These are phyloP conservation scores for Lachancea kluyveri DNA, from an alignment of 805 yeast species.

Conservation along the genomic window DNA sequence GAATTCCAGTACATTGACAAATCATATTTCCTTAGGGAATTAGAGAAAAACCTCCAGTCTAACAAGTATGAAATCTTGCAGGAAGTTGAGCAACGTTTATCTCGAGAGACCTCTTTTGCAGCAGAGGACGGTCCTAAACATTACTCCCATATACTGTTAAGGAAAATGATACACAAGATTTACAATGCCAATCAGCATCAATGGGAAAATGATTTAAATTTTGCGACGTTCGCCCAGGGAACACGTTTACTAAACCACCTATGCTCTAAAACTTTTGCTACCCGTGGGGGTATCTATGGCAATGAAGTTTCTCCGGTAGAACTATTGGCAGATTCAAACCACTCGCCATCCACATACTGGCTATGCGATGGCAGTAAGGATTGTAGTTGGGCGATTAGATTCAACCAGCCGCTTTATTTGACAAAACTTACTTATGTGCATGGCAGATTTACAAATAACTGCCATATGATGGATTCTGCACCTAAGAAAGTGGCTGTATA, in stretches of 20 bases:
- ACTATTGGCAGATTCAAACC: constrained; percentile 18
- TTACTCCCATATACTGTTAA: constrained; percentile 23
- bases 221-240: constrained; percentile 31
- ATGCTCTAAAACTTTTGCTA: constrained; percentile 29
- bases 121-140: constrained; percentile 14
- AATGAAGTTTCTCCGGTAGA: constrained; percentile 24
- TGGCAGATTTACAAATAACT: constrained; percentile 32
- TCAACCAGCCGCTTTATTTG: constrained; percentile 34
- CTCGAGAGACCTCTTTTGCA: constrained; percentile 1
- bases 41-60: constrained; percentile 21
- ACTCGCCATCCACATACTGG: constrained; percentile 27
- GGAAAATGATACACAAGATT: constrained; percentile 24
- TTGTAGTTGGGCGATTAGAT: constrained; percentile 33
- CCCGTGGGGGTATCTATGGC: constrained; percentile 12
- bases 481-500: constrained; percentile 33
- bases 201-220: constrained; percentile 32
- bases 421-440: constrained; percentile 33
- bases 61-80: constrained; percentile 24
- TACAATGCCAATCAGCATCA: constrained; percentile 29
- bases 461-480: constrained; percentile 35
- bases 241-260: constrained; percentile 33
- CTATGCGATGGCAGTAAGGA: constrained; percentile 22
- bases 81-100: constrained; percentile 15
- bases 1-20: constrained; percentile 28
- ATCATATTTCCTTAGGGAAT: constrained; percentile 21